Evolutionary conservation across 257 asterid genomes (phyloP).

Genomic region (Solanum chilense): DNA sequence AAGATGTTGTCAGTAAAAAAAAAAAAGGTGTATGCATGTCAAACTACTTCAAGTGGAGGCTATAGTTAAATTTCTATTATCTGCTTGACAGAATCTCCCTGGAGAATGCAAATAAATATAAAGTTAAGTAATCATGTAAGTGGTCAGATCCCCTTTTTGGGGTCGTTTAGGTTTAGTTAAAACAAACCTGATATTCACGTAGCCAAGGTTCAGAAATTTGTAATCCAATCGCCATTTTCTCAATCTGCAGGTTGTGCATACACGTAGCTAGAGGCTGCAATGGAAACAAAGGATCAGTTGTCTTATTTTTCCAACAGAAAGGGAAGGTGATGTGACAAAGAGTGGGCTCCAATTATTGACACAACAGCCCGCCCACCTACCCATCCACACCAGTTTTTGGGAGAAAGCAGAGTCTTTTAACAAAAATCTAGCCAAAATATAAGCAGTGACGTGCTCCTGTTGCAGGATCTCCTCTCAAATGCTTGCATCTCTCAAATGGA

Average conservation of each 20-base stretch:
- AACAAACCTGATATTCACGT: slow-evolving; percentile 86
- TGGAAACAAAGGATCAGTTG: background rate
- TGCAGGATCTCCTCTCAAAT: background rate
- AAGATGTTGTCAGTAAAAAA: background rate
- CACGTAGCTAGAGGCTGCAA: slow-evolving; percentile 89
- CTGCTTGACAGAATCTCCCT: background rate
- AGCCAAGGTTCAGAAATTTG: slow-evolving; percentile 81
- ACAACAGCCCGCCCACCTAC: background rate
- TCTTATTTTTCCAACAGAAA: background rate
- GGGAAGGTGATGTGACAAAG: background rate
- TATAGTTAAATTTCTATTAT: background rate
- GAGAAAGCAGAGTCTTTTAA: background rate
- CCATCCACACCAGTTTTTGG: background rate
- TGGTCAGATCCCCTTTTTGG: background rate
- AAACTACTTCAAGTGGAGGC: background rate
- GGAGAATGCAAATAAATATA: background rate
- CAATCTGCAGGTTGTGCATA: slow-evolving; percentile 79
- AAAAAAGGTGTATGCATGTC: background rate
- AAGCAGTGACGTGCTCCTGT: background rate
- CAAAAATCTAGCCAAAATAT: background rate
- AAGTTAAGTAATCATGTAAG: background rate
- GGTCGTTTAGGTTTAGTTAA: background rate
- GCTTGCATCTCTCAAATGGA: background rate
- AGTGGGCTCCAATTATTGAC: background rate
- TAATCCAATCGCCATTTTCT: slow-evolving; percentile 76